phyloP scores from a whole-genome alignment of 2,329 filamentous ascomycete species.

The Hypoxylon sp. region DNA sequence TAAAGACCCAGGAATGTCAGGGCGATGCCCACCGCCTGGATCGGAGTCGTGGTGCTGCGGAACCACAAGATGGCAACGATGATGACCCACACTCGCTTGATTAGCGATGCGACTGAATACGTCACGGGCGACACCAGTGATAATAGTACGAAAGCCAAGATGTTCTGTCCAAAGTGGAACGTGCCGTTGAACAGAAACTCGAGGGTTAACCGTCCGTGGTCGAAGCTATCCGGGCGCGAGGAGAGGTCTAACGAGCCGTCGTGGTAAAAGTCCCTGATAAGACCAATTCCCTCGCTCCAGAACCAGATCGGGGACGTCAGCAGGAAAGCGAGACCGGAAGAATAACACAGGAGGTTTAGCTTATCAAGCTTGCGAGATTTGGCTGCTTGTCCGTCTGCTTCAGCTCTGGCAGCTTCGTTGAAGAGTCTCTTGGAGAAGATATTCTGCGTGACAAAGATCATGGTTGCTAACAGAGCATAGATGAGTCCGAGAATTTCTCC shows the following conservation, averaged over 20 bases:
- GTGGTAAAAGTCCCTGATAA: conserved; percentile 79
- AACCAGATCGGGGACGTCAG: conserved; percentile 93
- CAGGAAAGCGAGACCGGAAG: conserved; percentile 90
- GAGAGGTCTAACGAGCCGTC: conserved; percentile 77
- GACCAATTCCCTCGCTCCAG: conserved; percentile 82
- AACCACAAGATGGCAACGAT: conserved; percentile 97
- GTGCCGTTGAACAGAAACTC: conserved; percentile 97
- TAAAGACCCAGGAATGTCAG: conserved; percentile 94
- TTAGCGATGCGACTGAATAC: conserved; percentile 93
- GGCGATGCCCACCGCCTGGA: conserved; percentile 85
- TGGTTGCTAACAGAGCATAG: conserved; percentile 86
- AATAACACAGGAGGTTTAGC: conserved; percentile 95
- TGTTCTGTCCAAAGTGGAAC: conserved; percentile 96
- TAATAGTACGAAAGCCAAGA: conserved; percentile 89
- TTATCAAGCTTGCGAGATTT: conserved; percentile 88
- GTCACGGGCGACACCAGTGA: conserved; percentile 96
- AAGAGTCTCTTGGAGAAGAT: conserved; percentile 98
- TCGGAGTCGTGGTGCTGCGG: conserved; percentile 80
- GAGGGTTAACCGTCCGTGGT: conserved; percentile 75
- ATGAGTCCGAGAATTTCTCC: conserved; percentile 90
- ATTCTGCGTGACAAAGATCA: conserved; percentile 97
- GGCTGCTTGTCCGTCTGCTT: conserved; percentile 71
- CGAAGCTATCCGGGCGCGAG: conserved; percentile 70
- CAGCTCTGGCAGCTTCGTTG: conserved; percentile 88
- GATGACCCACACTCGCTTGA: conserved; percentile 98